Evolutionary conservation across 805 yeast species (phyloP).

Genomic region (Starmera pachycereana): DNA sequence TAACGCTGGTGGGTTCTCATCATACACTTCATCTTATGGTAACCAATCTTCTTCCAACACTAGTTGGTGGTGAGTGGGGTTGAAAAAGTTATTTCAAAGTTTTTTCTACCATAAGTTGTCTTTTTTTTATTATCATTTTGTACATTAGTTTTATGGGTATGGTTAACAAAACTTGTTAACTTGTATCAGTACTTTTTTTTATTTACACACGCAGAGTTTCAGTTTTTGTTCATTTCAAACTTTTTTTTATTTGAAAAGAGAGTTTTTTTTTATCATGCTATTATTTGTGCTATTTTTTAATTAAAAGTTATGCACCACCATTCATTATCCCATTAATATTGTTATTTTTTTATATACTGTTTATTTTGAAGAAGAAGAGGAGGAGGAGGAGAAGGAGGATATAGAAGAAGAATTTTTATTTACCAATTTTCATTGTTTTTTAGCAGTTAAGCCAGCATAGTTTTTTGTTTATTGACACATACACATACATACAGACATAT

Average conservation of each 20-base stretch:
- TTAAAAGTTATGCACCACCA: background rate
- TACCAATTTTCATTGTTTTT: background rate
- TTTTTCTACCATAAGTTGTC: background rate
- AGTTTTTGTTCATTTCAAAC: background rate
- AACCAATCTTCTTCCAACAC: slow-evolving; percentile 15
- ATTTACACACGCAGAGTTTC: background rate
- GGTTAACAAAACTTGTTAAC: background rate
- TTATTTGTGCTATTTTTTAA: background rate
- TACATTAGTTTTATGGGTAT: background rate
- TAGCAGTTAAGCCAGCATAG: background rate
- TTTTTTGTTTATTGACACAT: background rate
- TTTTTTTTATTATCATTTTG: background rate
- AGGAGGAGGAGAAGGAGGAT: background rate
- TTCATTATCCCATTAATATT: background rate
- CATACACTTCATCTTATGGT: slow-evolving; percentile 8
- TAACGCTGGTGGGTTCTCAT: slow-evolving; percentile 6
- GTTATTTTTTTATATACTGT: background rate
- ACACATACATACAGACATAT: background rate
- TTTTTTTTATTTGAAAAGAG: background rate
- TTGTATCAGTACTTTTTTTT: background rate
- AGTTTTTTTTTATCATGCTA: background rate
- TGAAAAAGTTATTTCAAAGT: slow-evolving; percentile 1
- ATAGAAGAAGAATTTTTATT: background rate
- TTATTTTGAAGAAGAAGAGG: background rate
- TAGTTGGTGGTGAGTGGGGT: slow-evolving; percentile 8